Base-by-base conservation (phyloP, 495 filamentous ascomycete species). In the Lasiosphaeriaceae sp. region DNA sequence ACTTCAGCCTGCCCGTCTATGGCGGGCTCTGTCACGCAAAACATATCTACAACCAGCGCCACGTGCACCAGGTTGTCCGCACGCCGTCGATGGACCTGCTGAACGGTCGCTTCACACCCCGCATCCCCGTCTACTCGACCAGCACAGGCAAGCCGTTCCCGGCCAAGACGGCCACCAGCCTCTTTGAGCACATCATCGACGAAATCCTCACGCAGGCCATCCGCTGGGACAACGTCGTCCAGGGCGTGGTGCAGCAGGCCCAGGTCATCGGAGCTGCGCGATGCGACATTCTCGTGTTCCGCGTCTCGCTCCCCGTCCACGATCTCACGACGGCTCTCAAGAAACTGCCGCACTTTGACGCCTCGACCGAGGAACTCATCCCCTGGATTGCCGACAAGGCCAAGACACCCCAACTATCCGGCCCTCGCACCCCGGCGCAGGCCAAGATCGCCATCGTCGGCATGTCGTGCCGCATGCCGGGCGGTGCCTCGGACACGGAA, bases 191-290 rank as follows among this genome's bases (percentile, higher is more conserved):
- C 5, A 64, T 75, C 29, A 48, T 66, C 26, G 17, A 22, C 2
- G 75, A 78, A 51, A 56, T 72, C 39, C 54, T 76, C 0, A 78
- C 70, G 3, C 44, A 55, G 44, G 21, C 26, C 45, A 69, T 69
- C 67, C 39, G 90, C 60, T 96, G 90, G 90, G 89, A 96, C 64
- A 83, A 88, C 65, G 79, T 92, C 66, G 80, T 90, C 53, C 83
- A 83, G 64, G 91, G 92, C 52, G 78, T 82, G 21, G 86, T 45
- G 5, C 41, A 54, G 61, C 61, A 1, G n/a, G 49, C 56, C 22
- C 19, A 19, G 21, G 39, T 11, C 31, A 57, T 37, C 3, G 56
- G 9, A n/a, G 64, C 54, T 9, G 49, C 39, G 16, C 20, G 58
- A 22, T 58, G 39, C 54, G 49, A 64, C 44, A 34, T 61, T 7